phyloP scores from a whole-genome alignment of 495 filamentous ascomycete species.

The Ramalina peruviana region DNA sequence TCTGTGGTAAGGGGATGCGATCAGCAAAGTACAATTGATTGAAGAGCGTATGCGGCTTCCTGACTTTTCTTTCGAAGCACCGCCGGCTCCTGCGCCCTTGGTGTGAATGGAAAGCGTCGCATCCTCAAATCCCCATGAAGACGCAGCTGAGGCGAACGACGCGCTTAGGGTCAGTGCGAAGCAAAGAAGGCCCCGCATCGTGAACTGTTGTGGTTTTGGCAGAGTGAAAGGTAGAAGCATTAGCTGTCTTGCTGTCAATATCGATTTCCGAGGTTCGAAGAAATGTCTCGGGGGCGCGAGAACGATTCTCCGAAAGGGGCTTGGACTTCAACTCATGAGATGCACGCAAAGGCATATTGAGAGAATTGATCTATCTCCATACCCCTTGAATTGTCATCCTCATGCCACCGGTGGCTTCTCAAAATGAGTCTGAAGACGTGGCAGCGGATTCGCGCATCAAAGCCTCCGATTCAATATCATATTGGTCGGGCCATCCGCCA shows the following conservation, averaged over 20 bases:
- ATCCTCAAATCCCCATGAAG: conserved; percentile 77
- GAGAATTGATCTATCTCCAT: too few species aligned
- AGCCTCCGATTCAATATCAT: conserved; percentile 29
- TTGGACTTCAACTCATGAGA: too few species aligned
- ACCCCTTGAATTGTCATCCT: too few species aligned
- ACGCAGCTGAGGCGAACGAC: conserved; percentile 36
- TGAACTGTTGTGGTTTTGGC: neutral
- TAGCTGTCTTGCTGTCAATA: too few species aligned
- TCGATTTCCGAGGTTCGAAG: too few species aligned
- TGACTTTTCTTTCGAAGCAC: conserved; percentile 61
- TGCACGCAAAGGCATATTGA: too few species aligned
- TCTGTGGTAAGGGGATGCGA: conserved; percentile 27
- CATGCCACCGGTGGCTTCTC: too few species aligned
- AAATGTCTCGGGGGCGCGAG: too few species aligned
- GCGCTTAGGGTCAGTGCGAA: conserved; percentile 20
- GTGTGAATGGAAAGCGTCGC: conserved; percentile 62
- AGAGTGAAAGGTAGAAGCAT: too few species aligned
- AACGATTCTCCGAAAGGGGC: too few species aligned
- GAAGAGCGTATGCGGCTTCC: conserved; percentile 9
- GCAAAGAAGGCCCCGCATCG: conserved; percentile 7
- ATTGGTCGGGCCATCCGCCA: conserved; percentile 63
- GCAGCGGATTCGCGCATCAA: conserved; percentile 1
- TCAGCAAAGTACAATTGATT: neutral
- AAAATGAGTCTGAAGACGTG: too few species aligned
- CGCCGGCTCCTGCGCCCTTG: conserved; percentile 52